Evolutionary conservation across 306 rosid genomes (phyloP).

Genomic region (Ziziphus jujuba): DNA sequence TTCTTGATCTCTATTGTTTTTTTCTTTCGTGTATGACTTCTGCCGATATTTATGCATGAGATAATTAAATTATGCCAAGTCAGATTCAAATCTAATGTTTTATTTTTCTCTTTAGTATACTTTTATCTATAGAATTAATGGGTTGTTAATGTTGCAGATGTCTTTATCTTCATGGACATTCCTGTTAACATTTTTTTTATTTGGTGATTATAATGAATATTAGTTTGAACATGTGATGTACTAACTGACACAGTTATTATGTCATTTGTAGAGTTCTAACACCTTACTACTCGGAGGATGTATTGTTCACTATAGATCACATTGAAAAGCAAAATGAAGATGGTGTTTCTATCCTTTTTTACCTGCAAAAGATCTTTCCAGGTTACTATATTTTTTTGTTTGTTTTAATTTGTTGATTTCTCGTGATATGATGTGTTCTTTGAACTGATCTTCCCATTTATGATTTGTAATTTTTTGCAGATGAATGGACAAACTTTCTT

Average conservation of each 20-base stretch:
- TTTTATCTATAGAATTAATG: too few relatives aligned
- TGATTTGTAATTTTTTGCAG: constrained; percentile 42
- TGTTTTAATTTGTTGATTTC: constrained; percentile 22
- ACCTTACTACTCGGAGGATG: constrained; percentile 75
- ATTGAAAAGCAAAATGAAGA: constrained; percentile 72
- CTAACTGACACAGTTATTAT: constrained; percentile 13
- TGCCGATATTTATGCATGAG: constrained; percentile 5
- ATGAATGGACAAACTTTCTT: constrained; percentile 90
- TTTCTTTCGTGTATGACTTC: not conserved
- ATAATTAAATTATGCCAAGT: too few relatives aligned
- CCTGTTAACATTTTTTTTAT: not conserved
- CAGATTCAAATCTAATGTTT: not conserved
- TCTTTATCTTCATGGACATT: not conserved
- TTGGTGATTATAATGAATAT: not conserved
- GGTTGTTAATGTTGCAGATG: not conserved
- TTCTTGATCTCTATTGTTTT: constrained; percentile 8
- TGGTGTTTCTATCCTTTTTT: constrained; percentile 92
- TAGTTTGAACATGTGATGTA: not conserved
- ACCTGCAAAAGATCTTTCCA: constrained; percentile 94
- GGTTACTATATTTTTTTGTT: constrained; percentile 42
- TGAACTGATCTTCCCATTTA: constrained; percentile 20
- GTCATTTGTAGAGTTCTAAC: constrained; percentile 71
- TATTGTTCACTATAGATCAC: constrained; percentile 68
- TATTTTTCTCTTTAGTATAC: not conserved
- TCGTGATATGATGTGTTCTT: not conserved